phyloP scores from a whole-genome alignment of 306 rosid genomes.

The Abrus pulchellus region DNA sequence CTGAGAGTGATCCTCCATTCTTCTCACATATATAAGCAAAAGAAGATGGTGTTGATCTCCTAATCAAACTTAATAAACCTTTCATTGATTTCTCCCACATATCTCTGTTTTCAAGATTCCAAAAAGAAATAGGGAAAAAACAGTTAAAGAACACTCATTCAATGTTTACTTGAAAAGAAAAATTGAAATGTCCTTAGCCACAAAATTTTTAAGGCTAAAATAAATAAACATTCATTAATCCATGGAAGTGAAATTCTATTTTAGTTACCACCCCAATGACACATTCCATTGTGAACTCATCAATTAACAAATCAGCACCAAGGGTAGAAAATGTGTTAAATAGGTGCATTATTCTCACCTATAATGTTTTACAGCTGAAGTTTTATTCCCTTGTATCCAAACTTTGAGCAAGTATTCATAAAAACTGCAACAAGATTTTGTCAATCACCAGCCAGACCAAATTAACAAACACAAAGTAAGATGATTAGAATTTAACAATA shows the following conservation, averaged over 20 bases:
- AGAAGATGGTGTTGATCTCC: constrained; percentile 91
- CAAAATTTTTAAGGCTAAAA: constrained; percentile 4
- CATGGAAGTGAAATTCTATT: constrained; percentile 36
- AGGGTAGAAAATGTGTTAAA: constrained; percentile 10
- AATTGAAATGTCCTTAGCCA: constrained; percentile 1
- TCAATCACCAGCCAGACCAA: constrained; percentile 45
- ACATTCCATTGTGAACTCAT: constrained; percentile 38
- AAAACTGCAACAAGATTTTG: constrained; percentile 72
- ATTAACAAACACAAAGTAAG: constrained; percentile 30
- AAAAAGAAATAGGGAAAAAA: constrained; percentile 24
- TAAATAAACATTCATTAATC: constrained; percentile 11
- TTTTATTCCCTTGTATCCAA: constrained; percentile 94
- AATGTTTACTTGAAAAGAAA: constrained; percentile 37
- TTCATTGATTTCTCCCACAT: constrained; percentile 99
- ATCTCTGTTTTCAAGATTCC: constrained; percentile 74
- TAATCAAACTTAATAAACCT: constrained; percentile 78
- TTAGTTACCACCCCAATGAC: constrained; percentile 35
- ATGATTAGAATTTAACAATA: constrained; percentile 35
- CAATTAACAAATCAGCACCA: constrained; percentile 27
- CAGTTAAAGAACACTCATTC: constrained; percentile 37
- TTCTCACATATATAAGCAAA: constrained; percentile 95
- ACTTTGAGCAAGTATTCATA: constrained; percentile 98
- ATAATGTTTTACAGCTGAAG: constrained; percentile 80
- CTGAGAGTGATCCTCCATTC: constrained; percentile 77
- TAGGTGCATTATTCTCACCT: constrained; percentile 65